phyloP scores from a whole-genome alignment of 768 basidiomycete genomes.

The Xerocomus spinulosus region DNA sequence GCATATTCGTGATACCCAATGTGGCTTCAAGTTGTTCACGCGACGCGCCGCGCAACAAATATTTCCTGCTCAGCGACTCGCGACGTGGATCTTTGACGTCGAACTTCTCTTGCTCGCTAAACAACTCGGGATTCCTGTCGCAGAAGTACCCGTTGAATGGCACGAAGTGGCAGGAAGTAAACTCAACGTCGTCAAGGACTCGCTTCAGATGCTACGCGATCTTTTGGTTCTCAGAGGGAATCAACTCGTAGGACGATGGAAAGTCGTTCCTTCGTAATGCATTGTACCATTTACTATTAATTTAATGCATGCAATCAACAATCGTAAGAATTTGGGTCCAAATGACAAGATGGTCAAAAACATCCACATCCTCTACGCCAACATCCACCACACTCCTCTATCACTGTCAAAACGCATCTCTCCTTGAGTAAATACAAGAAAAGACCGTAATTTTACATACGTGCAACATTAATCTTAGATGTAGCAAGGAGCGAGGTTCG shows the following conservation, averaged over 20 bases:
- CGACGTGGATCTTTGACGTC: constrained; percentile 96
- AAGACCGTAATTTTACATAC: constrained; percentile 30
- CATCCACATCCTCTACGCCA: constrained; percentile 7
- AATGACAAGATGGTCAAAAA: constrained; percentile 9
- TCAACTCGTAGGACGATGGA: constrained; percentile 77
- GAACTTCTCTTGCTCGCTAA: constrained; percentile 86
- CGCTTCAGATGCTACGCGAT: constrained; percentile 86
- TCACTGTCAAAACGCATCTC: constrained; percentile 19
- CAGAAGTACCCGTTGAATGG: constrained; percentile 88
- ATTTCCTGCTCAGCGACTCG: constrained; percentile 82
- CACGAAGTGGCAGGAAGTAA: constrained; percentile 93
- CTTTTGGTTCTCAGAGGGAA: constrained; percentile 81
- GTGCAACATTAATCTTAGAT: constrained; percentile 33
- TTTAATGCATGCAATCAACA: constrained; percentile 19
- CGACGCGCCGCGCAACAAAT: constrained; percentile 74
- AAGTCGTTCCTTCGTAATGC: constrained; percentile 24
- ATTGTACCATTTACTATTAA: constrained; percentile 25
- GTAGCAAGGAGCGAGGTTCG: constrained; percentile 18
- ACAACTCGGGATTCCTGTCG: constrained; percentile 69
- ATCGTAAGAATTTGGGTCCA: constrained; percentile 7
- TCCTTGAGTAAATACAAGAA: constrained; percentile 28
- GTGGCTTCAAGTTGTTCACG: constrained; percentile 95
- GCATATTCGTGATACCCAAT: constrained; percentile 91
- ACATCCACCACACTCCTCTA: constrained; percentile 17
- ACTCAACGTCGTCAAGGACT: constrained; percentile 78